Base-by-base conservation (phyloP, 208 protist species). In the Trypanosoma scelopori region DNA sequence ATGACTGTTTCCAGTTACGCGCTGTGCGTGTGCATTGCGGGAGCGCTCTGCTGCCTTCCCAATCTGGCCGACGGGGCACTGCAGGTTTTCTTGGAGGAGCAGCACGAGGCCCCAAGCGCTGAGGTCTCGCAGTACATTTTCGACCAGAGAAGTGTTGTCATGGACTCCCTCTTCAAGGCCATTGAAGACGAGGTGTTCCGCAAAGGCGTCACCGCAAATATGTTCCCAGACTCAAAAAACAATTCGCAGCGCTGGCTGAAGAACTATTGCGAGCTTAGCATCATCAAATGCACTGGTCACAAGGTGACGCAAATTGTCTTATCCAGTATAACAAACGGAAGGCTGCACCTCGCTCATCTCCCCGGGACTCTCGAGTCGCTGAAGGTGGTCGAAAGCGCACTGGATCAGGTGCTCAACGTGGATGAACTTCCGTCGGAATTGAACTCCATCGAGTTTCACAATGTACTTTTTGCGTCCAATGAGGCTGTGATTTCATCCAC, bases 181-280 rank as follows among this genome's bases (percentile, higher is more conserved):
- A 47, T 59, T 16, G 53, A 59, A 5, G 37, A 59, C 15, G n/a
- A 16, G 16, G 35, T 25, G 6, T 59, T 59, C 2, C 53, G 41
- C 1, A 5, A 59, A 28, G 6, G 20, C 35, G n/a, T 59, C 35
- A 0, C 20, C 12, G 9, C 7, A 23, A 62, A 51, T 7, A 50
- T 41, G 20, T 9, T 28, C 5, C 1, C 23, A n/a, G 51, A 28
- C 41, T 22, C 41, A 2, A 5, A 22, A 20, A 15, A 22, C n/a
- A 13, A n/a, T 7, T 16, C 4, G 3, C n/a, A 1, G 1, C 6
- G 15, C 3, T 11, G 30, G 11, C 6, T 41, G 16, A 59, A 32
- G 18, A 64, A 7, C 35, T 51, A 53, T 46, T 66, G 60, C 25
- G 49, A 57, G n/a, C 60, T 66, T 27, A 57, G 49, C 48, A 50